Percentiles rank a stretch among this genome's conserved stretches.
These are phyloP conservation scores for Blastomyces silverae DNA, from an alignment of 2,329 filamentous ascomycete species.

Conservation along the genomic window DNA sequence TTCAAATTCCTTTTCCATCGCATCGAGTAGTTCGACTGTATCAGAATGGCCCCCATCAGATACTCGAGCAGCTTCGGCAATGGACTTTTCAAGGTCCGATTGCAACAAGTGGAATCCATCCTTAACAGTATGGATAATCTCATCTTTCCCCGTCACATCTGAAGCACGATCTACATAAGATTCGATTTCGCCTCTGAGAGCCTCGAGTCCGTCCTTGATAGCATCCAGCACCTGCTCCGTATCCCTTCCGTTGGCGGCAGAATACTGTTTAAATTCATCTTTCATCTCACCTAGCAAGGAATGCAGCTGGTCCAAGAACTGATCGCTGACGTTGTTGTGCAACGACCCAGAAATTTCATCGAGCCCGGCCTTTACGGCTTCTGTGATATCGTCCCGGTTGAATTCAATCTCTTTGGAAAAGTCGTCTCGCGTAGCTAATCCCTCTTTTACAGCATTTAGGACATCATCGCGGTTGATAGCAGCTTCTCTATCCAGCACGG, in stretches of 20 bases:
- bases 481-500: conserved; percentile 30
- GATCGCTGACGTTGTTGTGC: conserved; percentile 46
- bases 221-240: conserved; percentile 85
- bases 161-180: conserved; percentile 67
- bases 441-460: conserved; percentile 75
- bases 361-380: conserved; percentile 13
- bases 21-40: conserved; percentile 61
- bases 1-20: conserved; percentile 75
- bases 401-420: conserved; percentile 56
- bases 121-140: conserved; percentile 61
- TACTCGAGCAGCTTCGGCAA: conserved; percentile 39
- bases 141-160: conserved; percentile 64
- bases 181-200: conserved; percentile 72
- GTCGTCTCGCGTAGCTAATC: conserved; percentile 91
- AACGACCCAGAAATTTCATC: conserved; percentile 53
- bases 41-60: conserved; percentile 44
- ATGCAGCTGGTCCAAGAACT: conserved; percentile 54
- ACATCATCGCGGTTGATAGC: conserved; percentile 61
- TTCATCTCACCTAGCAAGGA: conserved; percentile 56
- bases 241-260: conserved; percentile 68
- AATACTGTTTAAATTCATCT: conserved; percentile 66
- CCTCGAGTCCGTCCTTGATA: conserved; percentile 79
- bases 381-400: conserved; percentile 10
- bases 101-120: conserved; percentile 52
- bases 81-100: conserved; percentile 49